Evolutionary conservation across 1,284 basidiomycete species (phyloP), one percentile per base, ranked within the genome.

Genomic region (Fomes fomentarius): DNA sequence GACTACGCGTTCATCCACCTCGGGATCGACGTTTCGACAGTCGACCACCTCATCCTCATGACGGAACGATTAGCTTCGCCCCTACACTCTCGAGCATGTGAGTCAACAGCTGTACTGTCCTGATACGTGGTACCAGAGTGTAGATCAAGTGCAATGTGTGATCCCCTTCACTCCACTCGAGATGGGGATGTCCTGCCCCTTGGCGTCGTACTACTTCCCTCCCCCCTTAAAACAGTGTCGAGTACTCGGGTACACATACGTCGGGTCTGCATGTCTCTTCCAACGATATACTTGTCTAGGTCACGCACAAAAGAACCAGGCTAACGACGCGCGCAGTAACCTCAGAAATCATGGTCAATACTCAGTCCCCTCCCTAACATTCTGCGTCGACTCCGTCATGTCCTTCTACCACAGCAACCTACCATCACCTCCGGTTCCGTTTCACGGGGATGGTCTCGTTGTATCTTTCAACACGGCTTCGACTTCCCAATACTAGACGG

Each of bases 291-390:
- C n/a, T n/a, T n/a, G n/a, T n/a, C n/a, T n/a, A n/a, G n/a, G n/a
- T n/a, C n/a, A n/a, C n/a, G n/a, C n/a, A n/a, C n/a, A n/a, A n/a
- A n/a, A n/a, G n/a, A n/a, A n/a, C n/a, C n/a, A n/a, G n/a, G 33
- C 19, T 28, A 43, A 38, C 15, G 11, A 17, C 8, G 43, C 48
- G 17, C 31, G 33, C 56, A 92, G 92, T 97, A 56, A 97, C 95
- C 24, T 96, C 95, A 1, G 97, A 99, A 69, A 84, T 99, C 24
- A 84, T 99, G 71, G 99, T 99, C 84, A 89, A 43, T 99, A 99
- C 70, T 82, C 82, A 15, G 93, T 90, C 1, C 96, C 96, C 0
- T 87, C 89, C 2, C 80, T 98, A 41, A 81, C 91, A 14, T 99
- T 93, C 71, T 94, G 93, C 54, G 76, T 98, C 59, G 97, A 99